Conservation (phyloP, 176 grass and related monocot species). For the Paspalum notatum region DNA sequence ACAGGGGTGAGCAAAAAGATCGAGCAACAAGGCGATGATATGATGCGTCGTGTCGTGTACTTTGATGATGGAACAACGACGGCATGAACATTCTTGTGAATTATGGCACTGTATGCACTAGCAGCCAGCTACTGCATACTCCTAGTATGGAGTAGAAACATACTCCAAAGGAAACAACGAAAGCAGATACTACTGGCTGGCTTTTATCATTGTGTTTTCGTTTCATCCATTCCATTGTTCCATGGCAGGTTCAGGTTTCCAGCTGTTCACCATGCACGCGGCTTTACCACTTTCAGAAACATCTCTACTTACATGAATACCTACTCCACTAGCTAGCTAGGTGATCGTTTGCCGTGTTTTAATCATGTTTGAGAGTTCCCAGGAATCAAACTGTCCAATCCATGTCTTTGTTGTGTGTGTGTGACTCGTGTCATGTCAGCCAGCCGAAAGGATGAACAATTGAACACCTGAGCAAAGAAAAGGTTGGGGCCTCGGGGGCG, state of each 20-base stretch:
- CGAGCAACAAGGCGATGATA: not conserved
- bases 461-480: too few relatives aligned
- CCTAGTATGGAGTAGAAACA: too few relatives aligned
- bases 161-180: not conserved
- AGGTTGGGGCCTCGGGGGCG: not conserved
- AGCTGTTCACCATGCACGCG: not conserved
- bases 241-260: not conserved
- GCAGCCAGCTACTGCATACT: not conserved
- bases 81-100: slow-evolving; percentile 40
- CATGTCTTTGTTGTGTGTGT: not conserved
- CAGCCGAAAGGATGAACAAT: too few relatives aligned
- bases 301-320: slow-evolving; percentile 16
- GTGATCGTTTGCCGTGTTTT: not conserved
- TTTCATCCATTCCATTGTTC: not conserved
- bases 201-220: slow-evolving; percentile 51
- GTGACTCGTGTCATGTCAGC: too few relatives aligned
- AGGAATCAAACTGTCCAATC: not conserved
- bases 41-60: not conserved
- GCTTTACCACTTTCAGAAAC: slow-evolving; percentile 52
- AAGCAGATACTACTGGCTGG: slow-evolving; percentile 7
- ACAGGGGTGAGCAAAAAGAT: not conserved
- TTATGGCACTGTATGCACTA: not conserved
- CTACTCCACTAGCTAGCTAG: not conserved
- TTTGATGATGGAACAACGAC: slow-evolving; percentile 20
- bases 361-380: slow-evolving; percentile 27